Evolutionary conservation across 2,329 filamentous ascomycete species (phyloP).

Genomic region (Venturia asperata): DNA sequence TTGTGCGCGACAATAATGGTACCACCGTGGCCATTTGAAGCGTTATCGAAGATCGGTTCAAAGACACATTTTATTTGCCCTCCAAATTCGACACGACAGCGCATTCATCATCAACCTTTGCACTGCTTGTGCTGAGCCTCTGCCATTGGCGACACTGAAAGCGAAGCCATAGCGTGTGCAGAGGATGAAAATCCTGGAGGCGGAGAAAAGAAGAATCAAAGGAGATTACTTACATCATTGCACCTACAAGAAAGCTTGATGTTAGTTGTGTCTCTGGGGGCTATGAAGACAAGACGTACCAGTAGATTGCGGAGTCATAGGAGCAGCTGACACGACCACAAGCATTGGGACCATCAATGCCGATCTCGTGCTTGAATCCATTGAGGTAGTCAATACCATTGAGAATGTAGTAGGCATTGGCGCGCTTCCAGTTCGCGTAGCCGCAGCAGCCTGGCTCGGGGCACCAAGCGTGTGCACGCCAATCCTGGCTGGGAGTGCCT

Average conservation of each 20-base stretch:
- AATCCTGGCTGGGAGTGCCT: neutral
- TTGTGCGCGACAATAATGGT: neutral
- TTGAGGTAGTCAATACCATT: neutral
- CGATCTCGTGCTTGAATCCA: neutral
- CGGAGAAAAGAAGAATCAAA: neutral
- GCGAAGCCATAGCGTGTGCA: neutral
- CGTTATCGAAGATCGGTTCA: no score
- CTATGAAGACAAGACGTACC: neutral
- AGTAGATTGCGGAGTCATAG: neutral
- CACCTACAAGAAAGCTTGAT: neutral
- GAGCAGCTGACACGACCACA: constrained; percentile 2
- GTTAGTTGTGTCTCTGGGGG: neutral
- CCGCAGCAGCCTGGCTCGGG: constrained; percentile 1
- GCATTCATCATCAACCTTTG: no score
- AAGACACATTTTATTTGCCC: no score
- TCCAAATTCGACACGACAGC: no score
- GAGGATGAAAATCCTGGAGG: neutral
- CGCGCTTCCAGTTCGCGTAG: neutral
- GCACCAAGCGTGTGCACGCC: neutral
- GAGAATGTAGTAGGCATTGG: neutral
- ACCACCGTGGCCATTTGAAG: neutral
- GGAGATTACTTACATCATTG: constrained; percentile 6
- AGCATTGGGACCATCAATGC: neutral
- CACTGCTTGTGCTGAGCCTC: no score
- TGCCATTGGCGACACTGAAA: neutral